Conservation (phyloP, 1,284 basidiomycete genomes). For the Hemileia vastatrix region DNA sequence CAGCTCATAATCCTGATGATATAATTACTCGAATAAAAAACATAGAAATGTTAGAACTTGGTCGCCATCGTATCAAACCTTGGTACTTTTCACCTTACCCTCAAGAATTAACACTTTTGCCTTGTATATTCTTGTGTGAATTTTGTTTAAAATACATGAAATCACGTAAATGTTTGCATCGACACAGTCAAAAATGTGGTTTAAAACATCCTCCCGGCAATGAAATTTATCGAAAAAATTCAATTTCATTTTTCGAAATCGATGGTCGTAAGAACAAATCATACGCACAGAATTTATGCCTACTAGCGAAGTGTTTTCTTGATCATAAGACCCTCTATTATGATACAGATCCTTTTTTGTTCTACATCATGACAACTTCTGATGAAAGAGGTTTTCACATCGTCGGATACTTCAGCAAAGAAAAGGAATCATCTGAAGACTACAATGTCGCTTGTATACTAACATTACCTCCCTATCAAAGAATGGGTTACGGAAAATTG, state of each 20-base stretch:
- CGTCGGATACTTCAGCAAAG: slow-evolving; percentile 97
- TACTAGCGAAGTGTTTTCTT: slow-evolving; percentile 93
- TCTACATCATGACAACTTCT: slow-evolving; percentile 88
- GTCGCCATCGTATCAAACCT: slow-evolving; percentile 86
- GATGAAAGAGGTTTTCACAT: slow-evolving; percentile 86
- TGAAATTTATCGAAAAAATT: slow-evolving; percentile 94
- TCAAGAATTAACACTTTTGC: slow-evolving; percentile 90
- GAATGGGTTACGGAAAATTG: slow-evolving; percentile 85
- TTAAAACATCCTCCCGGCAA: slow-evolving; percentile 91
- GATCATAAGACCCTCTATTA: slow-evolving; percentile 99
- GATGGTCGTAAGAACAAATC: slow-evolving; percentile 90
- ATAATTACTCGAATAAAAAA: slow-evolving; percentile 97
- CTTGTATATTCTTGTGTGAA: slow-evolving; percentile 92
- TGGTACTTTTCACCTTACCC: slow-evolving; percentile 99
- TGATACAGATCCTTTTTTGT: slow-evolving; percentile 98
- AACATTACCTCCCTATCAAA: slow-evolving; percentile 91
- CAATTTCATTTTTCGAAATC: slow-evolving; percentile 95
- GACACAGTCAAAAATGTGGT: slow-evolving; percentile 83
- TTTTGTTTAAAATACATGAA: slow-evolving; percentile 88
- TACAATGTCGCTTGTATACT: slow-evolving; percentile 99
- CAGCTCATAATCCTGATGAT: no score
- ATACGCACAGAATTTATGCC: slow-evolving; percentile 92
- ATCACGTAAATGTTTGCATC: slow-evolving; percentile 70
- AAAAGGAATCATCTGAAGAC: slow-evolving; percentile 93
- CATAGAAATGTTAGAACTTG: slow-evolving; percentile 89